phyloP scores from a whole-genome alignment of 306 rosid genomes.

The Bauhinia variegata region DNA sequence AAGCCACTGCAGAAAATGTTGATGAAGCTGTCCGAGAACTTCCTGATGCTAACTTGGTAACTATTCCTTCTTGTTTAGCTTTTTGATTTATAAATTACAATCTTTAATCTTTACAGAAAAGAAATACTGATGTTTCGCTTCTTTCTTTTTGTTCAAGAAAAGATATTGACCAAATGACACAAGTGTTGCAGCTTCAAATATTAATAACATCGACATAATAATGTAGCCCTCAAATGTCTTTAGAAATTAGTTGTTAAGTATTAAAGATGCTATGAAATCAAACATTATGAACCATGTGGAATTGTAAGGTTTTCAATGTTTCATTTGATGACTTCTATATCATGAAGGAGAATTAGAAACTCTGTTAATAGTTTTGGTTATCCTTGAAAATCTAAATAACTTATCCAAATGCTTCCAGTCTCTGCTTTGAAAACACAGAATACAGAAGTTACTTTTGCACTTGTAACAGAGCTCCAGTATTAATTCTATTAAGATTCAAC shows the following conservation, averaged over 20 bases:
- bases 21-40: slow-evolving; percentile 93
- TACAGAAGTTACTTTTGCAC: no score
- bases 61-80: slow-evolving; percentile 53
- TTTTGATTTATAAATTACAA: slow-evolving; percentile 30
- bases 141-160: not conserved
- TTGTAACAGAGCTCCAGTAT: no score
- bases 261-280: no score
- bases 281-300: not conserved
- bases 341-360: not conserved
- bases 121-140: no score
- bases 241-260: not conserved
- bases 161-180: slow-evolving; percentile 1
- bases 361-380: no score
- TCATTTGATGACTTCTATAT: not conserved
- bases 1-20: slow-evolving; percentile 88
- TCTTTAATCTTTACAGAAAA: slow-evolving; percentile 14
- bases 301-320: not conserved
- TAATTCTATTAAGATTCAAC: no score
- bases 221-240: not conserved
- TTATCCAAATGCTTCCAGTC: no score
- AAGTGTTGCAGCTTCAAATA: not conserved
- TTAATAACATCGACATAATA: slow-evolving; percentile 3
- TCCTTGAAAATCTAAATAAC: no score
- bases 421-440: no score
- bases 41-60: slow-evolving; percentile 99